phyloP scores from a whole-genome alignment of 164 flowering plant genomes.

The Akebia trifoliata region DNA sequence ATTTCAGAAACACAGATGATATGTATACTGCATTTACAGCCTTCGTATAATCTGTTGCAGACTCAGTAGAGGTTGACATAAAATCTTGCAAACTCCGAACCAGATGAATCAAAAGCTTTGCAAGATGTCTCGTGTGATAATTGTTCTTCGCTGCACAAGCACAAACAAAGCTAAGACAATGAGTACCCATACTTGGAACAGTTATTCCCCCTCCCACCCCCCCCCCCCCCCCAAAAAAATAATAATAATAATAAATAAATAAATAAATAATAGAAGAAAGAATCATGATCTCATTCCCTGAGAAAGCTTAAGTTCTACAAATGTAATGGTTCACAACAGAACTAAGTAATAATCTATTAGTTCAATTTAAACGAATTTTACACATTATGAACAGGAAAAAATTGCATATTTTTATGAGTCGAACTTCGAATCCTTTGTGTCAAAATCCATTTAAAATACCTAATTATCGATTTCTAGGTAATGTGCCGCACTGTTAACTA shows the following conservation, averaged over 20 bases:
- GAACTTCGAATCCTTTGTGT: no score
- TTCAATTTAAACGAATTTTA: no score
- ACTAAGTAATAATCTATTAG: background rate
- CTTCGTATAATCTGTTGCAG: constrained; percentile 37
- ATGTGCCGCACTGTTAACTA: no score
- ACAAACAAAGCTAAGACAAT: constrained; percentile 3
- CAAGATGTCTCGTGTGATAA: constrained; percentile 75
- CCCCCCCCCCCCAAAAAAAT: no score
- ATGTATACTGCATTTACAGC: constrained; percentile 77
- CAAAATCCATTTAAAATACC: no score
- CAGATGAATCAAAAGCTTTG: constrained; percentile 79
- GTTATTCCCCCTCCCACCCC: no score
- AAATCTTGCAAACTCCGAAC: constrained; percentile 78
- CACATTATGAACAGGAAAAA: no score
- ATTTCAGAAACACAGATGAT: constrained; percentile 76
- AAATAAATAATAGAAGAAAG: background rate
- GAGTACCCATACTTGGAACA: background rate
- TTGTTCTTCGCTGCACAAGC: constrained; percentile 69
- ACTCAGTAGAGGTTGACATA: constrained; percentile 39
- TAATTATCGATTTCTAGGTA: no score
- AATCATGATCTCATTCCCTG: background rate
- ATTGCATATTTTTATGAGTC: no score
- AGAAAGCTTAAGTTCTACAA: background rate
- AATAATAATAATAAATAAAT: background rate
- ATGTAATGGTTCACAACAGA: background rate